Evolutionary conservation across 1,284 basidiomycete species (phyloP), one percentile per base, ranked within the genome.

Genomic region (Tilletia setariae): DNA sequence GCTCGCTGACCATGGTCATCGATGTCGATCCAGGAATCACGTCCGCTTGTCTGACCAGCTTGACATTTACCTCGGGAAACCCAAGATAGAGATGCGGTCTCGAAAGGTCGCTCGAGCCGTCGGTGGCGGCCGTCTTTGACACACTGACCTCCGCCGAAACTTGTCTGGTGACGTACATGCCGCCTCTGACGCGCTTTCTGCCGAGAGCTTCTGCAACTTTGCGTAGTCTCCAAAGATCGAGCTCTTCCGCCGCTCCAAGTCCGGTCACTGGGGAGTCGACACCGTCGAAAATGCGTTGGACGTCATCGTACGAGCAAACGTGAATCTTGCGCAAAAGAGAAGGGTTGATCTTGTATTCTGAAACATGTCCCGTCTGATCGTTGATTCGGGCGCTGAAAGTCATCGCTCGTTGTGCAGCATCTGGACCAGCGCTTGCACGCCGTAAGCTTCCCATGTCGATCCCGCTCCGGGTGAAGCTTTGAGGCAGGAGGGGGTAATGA

Each of bases 331-430:
- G 86, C 62, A 97, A 85, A 62, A 91, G 76, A 0, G 90, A 90
- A 1, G 91, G 87, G 6, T 88, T 86, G 25, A 97, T 87, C 68
- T 87, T 85, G 73, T 87, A 86, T 64, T 95, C 92, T 16, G 87
- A 73, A 44, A 96, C 86, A 8, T 89, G 85, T 0, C 92, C 94
- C 0, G 80, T 72, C 0, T 81, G 73, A 2, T 67, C 69, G 71
- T 90, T 86, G 21, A 98, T 73, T 72, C 90, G 89, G 59, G 88
- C 86, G 71, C 92, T 94, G 84, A 98, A 94, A 0, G 92, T 90
- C 75, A 99, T 79, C 1, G 89, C 89, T 11, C 74, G 67, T 69
- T 82, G 81, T 7, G 85, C 67, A 1, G 86, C 68, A 64, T 72
- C 9, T 68, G 70, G 28, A 83, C 0, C 86, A 79, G 72, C 59